These are phyloP conservation scores for Salix arbutifolia DNA, from an alignment of 345 rosid species.

Conservation along the genomic window DNA sequence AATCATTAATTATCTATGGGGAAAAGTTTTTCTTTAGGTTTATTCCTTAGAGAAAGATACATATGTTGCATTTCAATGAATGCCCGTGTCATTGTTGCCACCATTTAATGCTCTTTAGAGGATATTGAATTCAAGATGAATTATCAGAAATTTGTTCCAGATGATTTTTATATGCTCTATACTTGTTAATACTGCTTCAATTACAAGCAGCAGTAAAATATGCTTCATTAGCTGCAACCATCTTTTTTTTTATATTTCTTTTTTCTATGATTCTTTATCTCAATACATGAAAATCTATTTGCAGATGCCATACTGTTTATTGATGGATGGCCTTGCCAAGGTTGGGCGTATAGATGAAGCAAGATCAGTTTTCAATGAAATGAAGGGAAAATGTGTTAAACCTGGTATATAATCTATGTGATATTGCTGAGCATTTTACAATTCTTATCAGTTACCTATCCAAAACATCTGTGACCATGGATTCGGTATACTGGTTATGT, in stretches of 20 bases:
- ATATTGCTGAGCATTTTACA: constrained; percentile 10
- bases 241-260: not conserved
- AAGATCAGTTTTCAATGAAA: constrained; percentile 49
- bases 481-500: not conserved
- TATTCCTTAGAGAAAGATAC: no score
- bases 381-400: constrained; percentile 53
- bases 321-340: constrained; percentile 91
- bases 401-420: constrained; percentile 51
- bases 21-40: no score
- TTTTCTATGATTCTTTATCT: constrained; percentile 13
- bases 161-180: no score
- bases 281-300: constrained; percentile 9
- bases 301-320: constrained; percentile 84
- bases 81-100: no score
- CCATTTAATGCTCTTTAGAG: no score
- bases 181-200: no score
- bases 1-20: no score
- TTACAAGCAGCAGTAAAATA: no score
- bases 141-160: no score
- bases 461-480: not conserved
- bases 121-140: no score
- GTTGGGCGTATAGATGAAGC: constrained; percentile 70
- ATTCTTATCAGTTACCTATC: not conserved
- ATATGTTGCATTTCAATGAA: no score
- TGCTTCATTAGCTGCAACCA: constrained; percentile 3